phyloP scores from a whole-genome alignment of 768 basidiomycete genomes.

The Pisolithus sp. region DNA sequence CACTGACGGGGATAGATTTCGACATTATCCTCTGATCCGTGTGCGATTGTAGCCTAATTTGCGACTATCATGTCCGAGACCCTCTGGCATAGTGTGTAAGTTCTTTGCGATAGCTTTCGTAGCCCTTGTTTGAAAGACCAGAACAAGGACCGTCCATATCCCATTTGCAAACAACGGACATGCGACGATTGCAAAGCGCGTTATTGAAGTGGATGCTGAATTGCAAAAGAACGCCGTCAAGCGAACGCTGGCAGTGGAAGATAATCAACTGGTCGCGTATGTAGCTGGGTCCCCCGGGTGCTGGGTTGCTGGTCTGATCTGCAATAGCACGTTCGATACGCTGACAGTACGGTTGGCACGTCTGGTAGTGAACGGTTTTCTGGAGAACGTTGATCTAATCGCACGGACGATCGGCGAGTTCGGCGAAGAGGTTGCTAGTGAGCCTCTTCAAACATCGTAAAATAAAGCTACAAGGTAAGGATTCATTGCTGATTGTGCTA shows the following conservation, averaged over 20 bases:
- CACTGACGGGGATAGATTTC: too few relatives aligned
- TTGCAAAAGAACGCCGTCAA: conserved; percentile 77
- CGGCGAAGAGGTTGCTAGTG: conserved; percentile 52
- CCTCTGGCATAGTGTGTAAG: conserved; percentile 55
- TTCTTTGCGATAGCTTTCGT: not conserved
- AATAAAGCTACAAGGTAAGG: conserved; percentile 5
- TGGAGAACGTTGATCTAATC: conserved; percentile 86
- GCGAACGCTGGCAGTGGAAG: conserved; percentile 61
- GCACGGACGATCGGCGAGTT: conserved; percentile 78
- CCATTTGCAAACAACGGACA: conserved; percentile 73
- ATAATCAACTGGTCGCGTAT: conserved; percentile 68
- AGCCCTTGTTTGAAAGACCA: not conserved
- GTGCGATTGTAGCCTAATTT: too few relatives aligned
- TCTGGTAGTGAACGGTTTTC: conserved; percentile 75
- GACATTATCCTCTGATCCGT: too few relatives aligned
- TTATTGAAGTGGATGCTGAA: conserved; percentile 83
- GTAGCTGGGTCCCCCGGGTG: conserved; percentile 22
- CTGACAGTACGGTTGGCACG: conserved; percentile 82
- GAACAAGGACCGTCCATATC: conserved; percentile 57
- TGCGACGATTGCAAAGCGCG: conserved; percentile 74
- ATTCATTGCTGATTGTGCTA: conserved; percentile 13
- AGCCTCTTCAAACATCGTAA: not conserved
- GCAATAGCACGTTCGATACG: conserved; percentile 59
- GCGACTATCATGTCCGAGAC: conserved; percentile 19
- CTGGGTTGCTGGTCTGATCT: not conserved